phyloP scores from a whole-genome alignment of 2,329 filamentous ascomycete species.

The Venturia pyrina region DNA sequence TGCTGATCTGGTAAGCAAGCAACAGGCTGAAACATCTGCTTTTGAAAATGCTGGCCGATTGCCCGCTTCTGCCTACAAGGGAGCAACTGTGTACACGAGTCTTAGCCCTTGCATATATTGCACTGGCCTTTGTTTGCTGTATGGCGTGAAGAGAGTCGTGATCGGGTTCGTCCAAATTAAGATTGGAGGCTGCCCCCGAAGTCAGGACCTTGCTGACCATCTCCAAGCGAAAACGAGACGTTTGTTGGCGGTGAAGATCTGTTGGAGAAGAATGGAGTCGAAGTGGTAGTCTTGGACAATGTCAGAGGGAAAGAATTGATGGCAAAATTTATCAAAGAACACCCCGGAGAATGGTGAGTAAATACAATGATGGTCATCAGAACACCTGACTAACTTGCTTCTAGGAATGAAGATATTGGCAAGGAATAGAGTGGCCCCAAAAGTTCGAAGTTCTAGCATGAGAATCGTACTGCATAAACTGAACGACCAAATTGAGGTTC shows the following conservation, averaged over 20 bases:
- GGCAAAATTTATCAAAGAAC: slow-evolving; percentile 61
- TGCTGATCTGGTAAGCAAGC: neutral
- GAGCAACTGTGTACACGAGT: slow-evolving; percentile 75
- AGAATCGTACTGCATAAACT: too few species aligned
- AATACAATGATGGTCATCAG: neutral
- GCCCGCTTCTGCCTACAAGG: slow-evolving; percentile 57
- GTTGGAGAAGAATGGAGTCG: slow-evolving; percentile 55
- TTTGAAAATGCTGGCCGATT: slow-evolving; percentile 64
- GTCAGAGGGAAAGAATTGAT: slow-evolving; percentile 53
- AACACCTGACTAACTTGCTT: neutral
- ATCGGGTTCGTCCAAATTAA: slow-evolving; percentile 34
- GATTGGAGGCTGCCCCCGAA: neutral
- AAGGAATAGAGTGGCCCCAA: slow-evolving; percentile 14
- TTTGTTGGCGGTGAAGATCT: slow-evolving; percentile 66
- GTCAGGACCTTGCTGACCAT: slow-evolving; percentile 8
- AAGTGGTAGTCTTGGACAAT: slow-evolving; percentile 61
- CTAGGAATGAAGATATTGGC: slow-evolving; percentile 24
- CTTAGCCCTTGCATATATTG: slow-evolving; percentile 76
- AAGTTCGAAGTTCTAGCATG: neutral
- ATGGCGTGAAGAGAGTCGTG: slow-evolving; percentile 63
- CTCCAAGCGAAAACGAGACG: slow-evolving; percentile 53
- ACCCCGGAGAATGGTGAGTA: slow-evolving; percentile 59
- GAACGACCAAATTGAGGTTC: too few species aligned
- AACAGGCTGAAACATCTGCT: slow-evolving; percentile 64
- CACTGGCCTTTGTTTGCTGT: slow-evolving; percentile 67